These are phyloP conservation scores for Colletotrichum theobromicola DNA, from an alignment of 2,329 filamentous ascomycete species.

Conservation along the genomic window DNA sequence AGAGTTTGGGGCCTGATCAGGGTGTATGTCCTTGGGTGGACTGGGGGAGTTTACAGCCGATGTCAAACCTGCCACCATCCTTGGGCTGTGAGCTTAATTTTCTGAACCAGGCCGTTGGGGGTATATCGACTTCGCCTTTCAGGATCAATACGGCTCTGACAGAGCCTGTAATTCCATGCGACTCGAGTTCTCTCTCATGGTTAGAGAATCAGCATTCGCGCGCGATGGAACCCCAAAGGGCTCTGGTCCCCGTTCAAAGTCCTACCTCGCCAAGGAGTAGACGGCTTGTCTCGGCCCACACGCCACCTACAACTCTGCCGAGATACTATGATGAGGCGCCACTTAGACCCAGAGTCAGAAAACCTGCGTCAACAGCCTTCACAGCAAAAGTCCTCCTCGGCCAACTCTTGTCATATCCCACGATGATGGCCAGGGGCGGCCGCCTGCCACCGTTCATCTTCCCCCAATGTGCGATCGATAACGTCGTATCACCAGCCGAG, in stretches of 20 bases:
- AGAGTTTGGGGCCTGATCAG: neutral
- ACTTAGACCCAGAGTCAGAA: neutral
- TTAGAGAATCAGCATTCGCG: rapidly evolving
- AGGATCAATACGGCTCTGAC: rapidly evolving
- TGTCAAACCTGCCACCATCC: neutral
- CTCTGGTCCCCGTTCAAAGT: neutral
- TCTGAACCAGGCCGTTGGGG: neutral
- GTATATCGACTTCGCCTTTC: neutral
- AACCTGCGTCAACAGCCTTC: slow-evolving; percentile 17
- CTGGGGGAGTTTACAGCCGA: neutral
- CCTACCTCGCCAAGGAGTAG: neutral
- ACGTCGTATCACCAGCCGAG: neutral
- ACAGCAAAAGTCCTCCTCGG: slow-evolving; percentile 26
- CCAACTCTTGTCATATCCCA: slow-evolving; percentile 27
- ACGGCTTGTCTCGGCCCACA: neutral
- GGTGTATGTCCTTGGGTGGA: neutral
- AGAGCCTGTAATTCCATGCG: neutral
- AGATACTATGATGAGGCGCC: neutral
- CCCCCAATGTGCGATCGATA: slow-evolving; percentile 26
- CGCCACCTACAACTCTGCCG: neutral
- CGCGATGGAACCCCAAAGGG: neutral
- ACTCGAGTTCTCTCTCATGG: neutral
- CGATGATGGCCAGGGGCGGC: slow-evolving; percentile 23
- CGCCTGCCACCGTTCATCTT: slow-evolving; percentile 32
- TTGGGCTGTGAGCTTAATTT: neutral